Percentiles rank a stretch among this genome's conserved stretches.
Conservation (phyloP, 2,329 filamentous ascomycete genomes). For the Colletotrichum agaves region DNA sequence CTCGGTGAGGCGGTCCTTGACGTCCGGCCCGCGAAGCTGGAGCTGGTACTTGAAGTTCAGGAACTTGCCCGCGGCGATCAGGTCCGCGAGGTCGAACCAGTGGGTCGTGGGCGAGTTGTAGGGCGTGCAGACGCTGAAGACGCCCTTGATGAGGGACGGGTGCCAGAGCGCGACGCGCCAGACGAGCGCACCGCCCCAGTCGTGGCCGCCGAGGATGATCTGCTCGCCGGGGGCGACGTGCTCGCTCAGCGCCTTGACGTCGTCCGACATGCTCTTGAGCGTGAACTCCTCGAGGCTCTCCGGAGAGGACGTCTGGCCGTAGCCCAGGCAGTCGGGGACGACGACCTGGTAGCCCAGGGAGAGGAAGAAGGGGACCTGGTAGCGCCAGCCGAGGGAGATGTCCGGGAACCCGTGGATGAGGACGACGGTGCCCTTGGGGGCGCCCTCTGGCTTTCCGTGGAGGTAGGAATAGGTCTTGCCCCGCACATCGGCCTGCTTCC, state of each 20-base stretch:
- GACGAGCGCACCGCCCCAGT: conserved; percentile 86
- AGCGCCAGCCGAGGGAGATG: conserved; percentile 85
- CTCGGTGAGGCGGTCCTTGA: conserved; percentile 68
- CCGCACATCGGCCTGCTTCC: conserved; percentile 71
- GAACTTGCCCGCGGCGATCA: conserved; percentile 64
- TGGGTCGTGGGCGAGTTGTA: conserved; percentile 65
- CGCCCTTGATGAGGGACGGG: conserved; percentile 75
- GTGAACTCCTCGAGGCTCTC: conserved; percentile 63
- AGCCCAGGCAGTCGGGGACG: conserved; percentile 88
- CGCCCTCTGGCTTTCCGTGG: conserved; percentile 60
- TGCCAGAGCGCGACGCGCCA: conserved; percentile 81
- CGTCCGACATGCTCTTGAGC: conserved; percentile 76
- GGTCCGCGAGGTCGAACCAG: conserved; percentile 67
- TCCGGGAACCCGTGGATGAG: conserved; percentile 84
- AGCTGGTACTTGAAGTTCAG: conserved; percentile 87
- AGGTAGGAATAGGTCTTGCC: conserved; percentile 78
- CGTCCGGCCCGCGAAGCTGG: conserved; percentile 76
- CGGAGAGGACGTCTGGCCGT: conserved; percentile 79
- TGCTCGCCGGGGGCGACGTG: conserved; percentile 58
- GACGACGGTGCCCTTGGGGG: conserved; percentile 60
- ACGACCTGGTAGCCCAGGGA: conserved; percentile 81
- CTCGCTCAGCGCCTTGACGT: conserved; percentile 77
- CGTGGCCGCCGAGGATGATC: conserved; percentile 89
- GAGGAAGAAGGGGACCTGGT: conserved; percentile 83
- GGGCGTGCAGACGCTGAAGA: conserved; percentile 86